Evolutionary conservation across 164 flowering plant genomes (phyloP), one percentile per base, ranked within the genome.

Genomic region (Hamamelis virginiana): DNA sequence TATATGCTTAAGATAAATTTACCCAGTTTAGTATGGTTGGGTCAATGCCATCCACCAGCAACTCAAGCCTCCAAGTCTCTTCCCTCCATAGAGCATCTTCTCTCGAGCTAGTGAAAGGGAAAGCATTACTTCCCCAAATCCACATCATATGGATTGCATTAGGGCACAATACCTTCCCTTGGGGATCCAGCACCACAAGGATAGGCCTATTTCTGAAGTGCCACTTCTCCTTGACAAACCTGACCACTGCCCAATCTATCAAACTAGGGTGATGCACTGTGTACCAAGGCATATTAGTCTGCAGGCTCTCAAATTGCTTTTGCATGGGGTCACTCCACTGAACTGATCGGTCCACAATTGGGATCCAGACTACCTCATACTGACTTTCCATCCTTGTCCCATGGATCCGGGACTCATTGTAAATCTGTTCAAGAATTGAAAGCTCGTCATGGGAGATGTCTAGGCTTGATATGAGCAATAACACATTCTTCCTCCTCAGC

Each of bases 131-230:
- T 56, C 83, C 85, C 89, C 89, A 85, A 68, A 85, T 83, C 84
- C 85, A 81, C 80, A 85, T 85, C 86, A 83, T 81, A 74, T 81
- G 89, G 38, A 80, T 55, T 5, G 86, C 86, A 69, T 85, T 83
- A n/a, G 77, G 81, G 63, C 67, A 65, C 18, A 65, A 78, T 1
- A 81, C 83, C 64, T 23, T 77, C 3, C 87, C 84, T 67, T 78
- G 84, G 4, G 87, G 80, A 72, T 83, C 83, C 26, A 85, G 62
- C 26, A 83, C 87, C 56, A 80, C 89, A 0, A 85, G 76, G 47
- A 85, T 80, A 11, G 85, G 80, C 77, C 77, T 82, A 63, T 76
- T 76, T 77, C 59, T 65, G 68, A 83, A 83, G 69, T 79, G 77
- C 89, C 87, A 85, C 23, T 21, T 67, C 53, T 82, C 84, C 73